Evolutionary conservation across 108 stramenopile species (phyloP), one percentile per base, ranked within the genome.

Genomic region (Stephanodiscus triporus): DNA sequence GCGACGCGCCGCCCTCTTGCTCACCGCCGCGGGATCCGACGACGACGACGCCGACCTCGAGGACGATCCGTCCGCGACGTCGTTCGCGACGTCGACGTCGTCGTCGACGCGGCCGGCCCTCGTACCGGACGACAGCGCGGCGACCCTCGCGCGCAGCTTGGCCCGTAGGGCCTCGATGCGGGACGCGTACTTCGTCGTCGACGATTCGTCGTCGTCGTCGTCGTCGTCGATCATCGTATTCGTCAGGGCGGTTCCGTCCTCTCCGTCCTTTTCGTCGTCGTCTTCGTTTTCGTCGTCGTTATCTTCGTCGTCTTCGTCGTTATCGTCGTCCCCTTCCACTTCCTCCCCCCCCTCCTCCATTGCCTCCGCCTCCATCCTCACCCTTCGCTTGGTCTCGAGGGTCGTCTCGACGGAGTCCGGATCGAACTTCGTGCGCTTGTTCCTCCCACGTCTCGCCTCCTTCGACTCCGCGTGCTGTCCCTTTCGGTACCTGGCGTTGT

Each of bases 1-100:
- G 5, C 93, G 81, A 22, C 94, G 87, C 22, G 92, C 92, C 9
- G 94, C 94, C 34, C 94, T 89, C 75, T 95, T 95, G 70, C 89
- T 90, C 36, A 95, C 87, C 32, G 62, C 67, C 30, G 75, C 63
- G 55, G 71, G 40, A 36, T 4, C 40, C 10, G 40, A 43, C 70
- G 89, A 34, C 83, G 89, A 60, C 73, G 73, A 23, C 49, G 49
- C 3, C 20, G 49, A 20, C 23, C n/a, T n/a, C n/a, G n/a, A n/a
- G n/a, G 51, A 53, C 24, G 7, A 0, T 53, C 51, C 51, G 24
- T 53, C 51, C 6, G 4, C 5, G 29, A 26, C 2, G 27, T 51
- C 36, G 50, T 40, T 45, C n/a, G 58, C 29, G 40, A 34, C 37
- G 24, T 23, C 68, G 47, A 38, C 60, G 26, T 66, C 66, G 34